phyloP scores from a whole-genome alignment of 164 flowering plant genomes.

The Umbellularia californica region DNA sequence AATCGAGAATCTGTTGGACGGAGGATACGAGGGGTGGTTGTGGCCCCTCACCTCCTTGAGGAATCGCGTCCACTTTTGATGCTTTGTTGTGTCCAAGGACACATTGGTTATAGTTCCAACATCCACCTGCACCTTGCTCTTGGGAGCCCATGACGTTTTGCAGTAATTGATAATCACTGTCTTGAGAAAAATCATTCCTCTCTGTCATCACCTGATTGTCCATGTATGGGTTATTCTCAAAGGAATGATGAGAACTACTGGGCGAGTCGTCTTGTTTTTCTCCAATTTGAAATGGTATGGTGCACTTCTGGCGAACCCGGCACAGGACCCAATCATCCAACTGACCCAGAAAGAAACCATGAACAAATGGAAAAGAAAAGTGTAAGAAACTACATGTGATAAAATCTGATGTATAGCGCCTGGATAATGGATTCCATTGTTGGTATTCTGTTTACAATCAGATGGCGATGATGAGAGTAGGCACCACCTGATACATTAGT shows the following conservation, averaged over 20 bases:
- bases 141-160: neutral
- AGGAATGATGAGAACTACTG: neutral
- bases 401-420: too few relatives aligned
- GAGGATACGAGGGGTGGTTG: conserved; percentile 7
- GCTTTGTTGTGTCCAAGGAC: conserved; percentile 14
- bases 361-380: too few relatives aligned
- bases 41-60: neutral
- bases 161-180: neutral
- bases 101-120: neutral
- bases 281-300: neutral
- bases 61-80: conserved; percentile 1
- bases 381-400: too few relatives aligned
- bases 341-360: too few relatives aligned
- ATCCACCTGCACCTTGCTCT: neutral
- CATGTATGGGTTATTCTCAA: neutral
- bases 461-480: too few relatives aligned
- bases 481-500: too few relatives aligned
- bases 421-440: too few relatives aligned
- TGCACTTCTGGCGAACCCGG: neutral
- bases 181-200: neutral
- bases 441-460: too few relatives aligned
- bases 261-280: neutral
- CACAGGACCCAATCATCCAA: neutral
- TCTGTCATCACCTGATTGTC: neutral
- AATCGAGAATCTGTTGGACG: conserved; percentile 17